phyloP scores from a whole-genome alignment of 805 yeast genomes.

The Vanderwaltozyma polyspora region DNA sequence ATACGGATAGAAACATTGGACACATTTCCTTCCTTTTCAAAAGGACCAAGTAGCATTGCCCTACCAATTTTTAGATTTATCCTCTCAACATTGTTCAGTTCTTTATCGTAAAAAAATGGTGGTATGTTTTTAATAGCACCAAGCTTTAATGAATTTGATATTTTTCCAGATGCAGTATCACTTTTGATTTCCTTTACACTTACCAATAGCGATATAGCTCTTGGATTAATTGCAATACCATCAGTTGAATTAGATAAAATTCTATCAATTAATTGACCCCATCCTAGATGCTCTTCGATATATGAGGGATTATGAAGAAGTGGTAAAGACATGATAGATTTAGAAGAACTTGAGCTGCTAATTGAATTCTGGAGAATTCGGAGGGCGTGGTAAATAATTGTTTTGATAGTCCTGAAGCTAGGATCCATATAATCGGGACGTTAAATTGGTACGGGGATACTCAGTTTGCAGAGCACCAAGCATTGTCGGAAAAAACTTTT shows the following conservation, averaged over 20 bases:
- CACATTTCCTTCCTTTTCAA: constrained; percentile 11
- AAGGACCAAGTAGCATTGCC: constrained; percentile 9
- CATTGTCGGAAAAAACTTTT: too few relatives aligned
- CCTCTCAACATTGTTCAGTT: constrained; percentile 48
- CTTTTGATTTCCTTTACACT: constrained; percentile 64
- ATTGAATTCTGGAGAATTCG: too few relatives aligned
- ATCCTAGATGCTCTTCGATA: too few relatives aligned
- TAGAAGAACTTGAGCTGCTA: too few relatives aligned
- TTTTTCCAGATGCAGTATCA: constrained; percentile 30
- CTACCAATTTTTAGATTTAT: constrained; percentile 50
- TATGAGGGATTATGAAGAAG: too few relatives aligned
- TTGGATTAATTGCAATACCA: constrained; percentile 72
- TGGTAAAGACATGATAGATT: too few relatives aligned
- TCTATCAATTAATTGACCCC: constrained; percentile 80
- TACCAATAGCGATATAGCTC: constrained; percentile 61
- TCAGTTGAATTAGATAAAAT: constrained; percentile 62
- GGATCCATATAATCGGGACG: too few relatives aligned
- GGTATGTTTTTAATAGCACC: constrained; percentile 51
- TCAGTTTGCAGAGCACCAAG: too few relatives aligned
- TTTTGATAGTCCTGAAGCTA: too few relatives aligned
- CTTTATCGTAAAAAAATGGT: constrained; percentile 42
- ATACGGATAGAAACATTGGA: constrained; percentile 16
- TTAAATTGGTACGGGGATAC: too few relatives aligned
- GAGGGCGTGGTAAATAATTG: too few relatives aligned
- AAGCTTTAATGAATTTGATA: constrained; percentile 41